A percentile compares a stretch with the other conserved stretches of the same genome.
Evolutionary conservation across 352 stramenopile species (phyloP).

Genomic region (Blastocystis hominis): DNA sequence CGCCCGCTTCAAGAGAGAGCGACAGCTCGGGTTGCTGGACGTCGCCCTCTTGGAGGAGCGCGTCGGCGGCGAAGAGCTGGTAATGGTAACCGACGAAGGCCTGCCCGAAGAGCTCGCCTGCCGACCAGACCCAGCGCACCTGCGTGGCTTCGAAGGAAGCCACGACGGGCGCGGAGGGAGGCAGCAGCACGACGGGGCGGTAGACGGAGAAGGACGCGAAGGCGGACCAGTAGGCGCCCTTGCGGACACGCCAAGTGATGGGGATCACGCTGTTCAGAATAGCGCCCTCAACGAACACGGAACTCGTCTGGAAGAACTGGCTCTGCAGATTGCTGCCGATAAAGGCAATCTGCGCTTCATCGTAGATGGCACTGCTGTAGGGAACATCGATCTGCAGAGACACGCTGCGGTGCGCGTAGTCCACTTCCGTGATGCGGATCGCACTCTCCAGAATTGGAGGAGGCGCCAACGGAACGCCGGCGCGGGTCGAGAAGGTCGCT

Average conservation of each 20-base stretch:
- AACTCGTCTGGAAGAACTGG: background rate
- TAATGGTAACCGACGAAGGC: background rate
- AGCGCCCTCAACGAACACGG: background rate
- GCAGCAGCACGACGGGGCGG: background rate
- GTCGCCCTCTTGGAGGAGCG: too few relatives aligned
- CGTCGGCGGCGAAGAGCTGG: too few relatives aligned
- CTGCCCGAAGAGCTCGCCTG: background rate
- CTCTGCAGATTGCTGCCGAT: background rate
- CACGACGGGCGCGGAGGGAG: background rate
- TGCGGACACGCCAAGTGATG: background rate
- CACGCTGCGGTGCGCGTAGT: background rate
- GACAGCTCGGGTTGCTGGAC: too few relatives aligned
- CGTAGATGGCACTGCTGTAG: background rate
- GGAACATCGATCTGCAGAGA: background rate
- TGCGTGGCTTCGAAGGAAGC: background rate
- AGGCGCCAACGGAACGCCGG: background rate
- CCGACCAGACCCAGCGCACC: background rate
- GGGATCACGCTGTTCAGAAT: slow-evolving; percentile 2
- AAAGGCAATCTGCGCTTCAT: background rate
- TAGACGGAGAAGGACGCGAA: background rate
- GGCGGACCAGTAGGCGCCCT: background rate
- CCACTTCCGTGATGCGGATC: background rate
- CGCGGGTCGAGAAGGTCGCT: too few relatives aligned
- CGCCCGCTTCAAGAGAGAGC: background rate
- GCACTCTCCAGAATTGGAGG: background rate